Base-by-base conservation (phyloP, 2,329 filamentous ascomycete genomes). In the Drechmeria coniospora region DNA sequence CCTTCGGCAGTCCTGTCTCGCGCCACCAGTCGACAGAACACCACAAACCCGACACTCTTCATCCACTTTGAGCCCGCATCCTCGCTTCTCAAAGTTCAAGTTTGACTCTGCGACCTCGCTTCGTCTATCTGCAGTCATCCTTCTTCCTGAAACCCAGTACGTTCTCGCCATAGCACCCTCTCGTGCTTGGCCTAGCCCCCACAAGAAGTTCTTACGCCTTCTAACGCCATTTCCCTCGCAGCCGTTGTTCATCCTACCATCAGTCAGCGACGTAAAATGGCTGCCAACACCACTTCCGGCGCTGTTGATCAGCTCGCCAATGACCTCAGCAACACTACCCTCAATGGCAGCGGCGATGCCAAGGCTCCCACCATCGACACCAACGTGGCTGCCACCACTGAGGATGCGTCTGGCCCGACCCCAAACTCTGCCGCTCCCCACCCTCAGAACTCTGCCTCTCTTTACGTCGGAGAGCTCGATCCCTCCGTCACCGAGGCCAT, bases 401-500 rank as follows among this genome's bases (percentile, higher is more conserved):
- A 56, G 42, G 70, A 74, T 53, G 66, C 66, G 39, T 73, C 78
- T 46, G 72, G 63, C 43, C 68, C 75, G 40, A 79, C 80, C 35
- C 77, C 79, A 43, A 73, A 63, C 59, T 78, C 83, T 35, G 75
- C 82, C 42, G 71, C 72, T 45, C 69, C 65, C 42, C 79, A 80
- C 54, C 80, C 86, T 51, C 81, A 83, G 56, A 87, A 92, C 58
- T 95, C 90, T 29, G 90, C 90, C 40, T 98, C 90, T 34, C 83
- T 98, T 55, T 98, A 98, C 57, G 90, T 98, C 44, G 90, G 90
- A 57, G 90, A 98, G 68, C 83, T 98, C 47, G 90, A 98, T 58
- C 75, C 82, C 46, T 90, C 83, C 36, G 90, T 98, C 56, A 98
- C 90, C 40, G 90, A 98, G 72, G 90, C 90, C 45, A 98, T 98